A percentile compares a stretch with the other conserved stretches of the same genome.
Conservation (phyloP, 2,329 filamentous ascomycete species). For the Magnaporthiopsis incrustans region DNA sequence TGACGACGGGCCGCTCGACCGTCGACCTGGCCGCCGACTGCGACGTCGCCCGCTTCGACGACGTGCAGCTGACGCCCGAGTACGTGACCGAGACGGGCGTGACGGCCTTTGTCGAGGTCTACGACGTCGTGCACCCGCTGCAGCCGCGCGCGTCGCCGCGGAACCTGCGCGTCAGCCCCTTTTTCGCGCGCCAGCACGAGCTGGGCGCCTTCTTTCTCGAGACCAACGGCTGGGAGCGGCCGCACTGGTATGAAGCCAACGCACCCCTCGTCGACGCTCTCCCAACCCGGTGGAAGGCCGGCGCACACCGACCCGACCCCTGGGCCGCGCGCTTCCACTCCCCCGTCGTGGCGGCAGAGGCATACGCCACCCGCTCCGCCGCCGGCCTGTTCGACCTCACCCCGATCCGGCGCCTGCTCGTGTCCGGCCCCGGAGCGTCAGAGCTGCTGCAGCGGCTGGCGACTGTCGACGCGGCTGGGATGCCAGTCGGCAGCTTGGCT, state of each 20-base stretch:
- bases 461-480: slow-evolving; percentile 41
- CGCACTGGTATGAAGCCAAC: slow-evolving; percentile 55
- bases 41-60: slow-evolving; percentile 52
- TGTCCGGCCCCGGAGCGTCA: slow-evolving; percentile 48
- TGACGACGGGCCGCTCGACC: slow-evolving; percentile 46
- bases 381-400: slow-evolving; percentile 58
- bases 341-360: slow-evolving; percentile 50
- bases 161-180: slow-evolving; percentile 50
- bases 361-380: slow-evolving; percentile 56
- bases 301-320: slow-evolving; percentile 38
- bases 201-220: slow-evolving; percentile 54
- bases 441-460: slow-evolving; percentile 46
- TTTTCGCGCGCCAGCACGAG: slow-evolving; percentile 44
- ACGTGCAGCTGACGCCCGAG: slow-evolving; percentile 45
- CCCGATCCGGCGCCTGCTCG: slow-evolving; percentile 47
- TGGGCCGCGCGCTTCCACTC: slow-evolving; percentile 53
- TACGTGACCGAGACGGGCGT: slow-evolving; percentile 52
- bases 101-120: slow-evolving; percentile 56
- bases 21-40: slow-evolving; percentile 48
- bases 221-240: slow-evolving; percentile 52
- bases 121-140: slow-evolving; percentile 55
- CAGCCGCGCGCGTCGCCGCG: slow-evolving; percentile 50
- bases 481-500: slow-evolving; percentile 39
- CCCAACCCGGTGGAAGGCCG: slow-evolving; percentile 45
- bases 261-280: slow-evolving; percentile 39